These are phyloP conservation scores for Lachnum nothofagi DNA, from an alignment of 2,329 filamentous ascomycete species.

Conservation along the genomic window DNA sequence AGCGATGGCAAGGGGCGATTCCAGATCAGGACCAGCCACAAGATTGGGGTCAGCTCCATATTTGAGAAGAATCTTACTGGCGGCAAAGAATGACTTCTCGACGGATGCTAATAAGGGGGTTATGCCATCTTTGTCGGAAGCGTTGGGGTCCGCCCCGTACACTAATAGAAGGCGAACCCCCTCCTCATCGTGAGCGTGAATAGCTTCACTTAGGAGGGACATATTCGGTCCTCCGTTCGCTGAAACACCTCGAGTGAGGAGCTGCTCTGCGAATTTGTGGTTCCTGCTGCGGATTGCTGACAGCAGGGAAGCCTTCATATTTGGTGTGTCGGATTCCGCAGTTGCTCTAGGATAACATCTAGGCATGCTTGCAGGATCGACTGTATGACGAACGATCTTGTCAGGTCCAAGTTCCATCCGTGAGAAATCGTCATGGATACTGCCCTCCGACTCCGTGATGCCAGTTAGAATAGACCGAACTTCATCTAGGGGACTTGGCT, in stretches of 20 bases:
- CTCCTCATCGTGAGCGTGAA: constrained; percentile 48
- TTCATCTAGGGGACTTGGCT: constrained; percentile 27
- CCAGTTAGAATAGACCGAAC: constrained; percentile 25
- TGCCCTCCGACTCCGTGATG: constrained; percentile 35
- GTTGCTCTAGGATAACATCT: constrained; percentile 47
- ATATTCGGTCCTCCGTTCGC: constrained; percentile 44
- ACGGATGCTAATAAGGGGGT: constrained; percentile 49
- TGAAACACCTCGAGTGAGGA: constrained; percentile 53
- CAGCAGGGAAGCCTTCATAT: constrained; percentile 45
- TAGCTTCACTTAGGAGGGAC: constrained; percentile 49
- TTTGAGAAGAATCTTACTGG: constrained; percentile 55
- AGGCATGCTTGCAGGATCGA: constrained; percentile 47
- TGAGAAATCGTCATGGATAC: constrained; percentile 34
- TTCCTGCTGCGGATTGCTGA: constrained; percentile 53
- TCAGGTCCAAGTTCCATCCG: constrained; percentile 38
- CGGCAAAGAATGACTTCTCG: constrained; percentile 50
- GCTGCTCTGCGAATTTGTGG: constrained; percentile 51
- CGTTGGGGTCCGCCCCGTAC: constrained; percentile 55
- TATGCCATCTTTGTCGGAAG: constrained; percentile 42
- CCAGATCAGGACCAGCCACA: constrained; percentile 43
- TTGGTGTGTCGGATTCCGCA: constrained; percentile 39
- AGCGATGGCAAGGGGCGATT: constrained; percentile 51
- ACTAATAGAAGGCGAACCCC: constrained; percentile 50
- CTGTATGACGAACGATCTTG: constrained; percentile 46
- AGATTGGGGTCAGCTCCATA: constrained; percentile 58